Conservation (phyloP, 2,329 filamentous ascomycete species). For the Arthrobotrys entomopaga region DNA sequence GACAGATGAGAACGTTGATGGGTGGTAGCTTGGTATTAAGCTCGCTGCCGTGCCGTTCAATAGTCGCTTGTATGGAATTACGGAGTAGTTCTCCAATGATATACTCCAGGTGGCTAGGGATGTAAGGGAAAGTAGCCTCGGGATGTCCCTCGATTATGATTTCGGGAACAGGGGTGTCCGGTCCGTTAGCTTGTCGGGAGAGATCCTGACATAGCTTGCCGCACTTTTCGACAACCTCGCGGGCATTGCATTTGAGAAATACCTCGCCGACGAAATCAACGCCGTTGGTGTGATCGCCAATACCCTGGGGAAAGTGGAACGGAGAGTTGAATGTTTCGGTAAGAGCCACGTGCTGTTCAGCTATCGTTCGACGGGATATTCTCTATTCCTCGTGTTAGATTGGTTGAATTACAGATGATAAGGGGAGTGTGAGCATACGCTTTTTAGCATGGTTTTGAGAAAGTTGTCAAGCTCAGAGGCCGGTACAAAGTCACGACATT, state of each 20-base stretch:
- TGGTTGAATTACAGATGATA: slow-evolving; percentile 1
- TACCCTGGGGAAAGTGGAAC: slow-evolving; percentile 85
- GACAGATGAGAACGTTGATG: slow-evolving; percentile 93
- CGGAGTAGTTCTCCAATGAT: slow-evolving; percentile 94
- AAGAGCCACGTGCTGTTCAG: slow-evolving; percentile 93
- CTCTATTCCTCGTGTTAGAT: slow-evolving; percentile 67
- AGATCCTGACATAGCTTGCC: slow-evolving; percentile 79
- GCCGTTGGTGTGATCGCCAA: slow-evolving; percentile 69
- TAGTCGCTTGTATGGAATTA: slow-evolving; percentile 91
- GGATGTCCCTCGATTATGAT: slow-evolving; percentile 86
- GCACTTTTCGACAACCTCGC: slow-evolving; percentile 86
- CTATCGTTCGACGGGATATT: slow-evolving; percentile 94
- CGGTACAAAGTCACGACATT: slow-evolving; percentile 84
- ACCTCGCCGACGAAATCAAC: slow-evolving; percentile 94
- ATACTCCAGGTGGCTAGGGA: slow-evolving; percentile 94
- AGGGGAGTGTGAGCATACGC: slow-evolving; percentile 68
- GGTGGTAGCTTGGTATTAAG: slow-evolving; percentile 72
- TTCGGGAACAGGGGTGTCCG: slow-evolving; percentile 77
- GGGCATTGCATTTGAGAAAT: slow-evolving; percentile 90
- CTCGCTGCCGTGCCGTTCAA: slow-evolving; percentile 70
- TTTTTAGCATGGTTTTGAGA: slow-evolving; percentile 92
- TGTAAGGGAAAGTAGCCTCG: slow-evolving; percentile 92
- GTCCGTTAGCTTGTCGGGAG: slow-evolving; percentile 78
- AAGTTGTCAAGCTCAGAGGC: slow-evolving; percentile 86
- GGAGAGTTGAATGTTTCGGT: slow-evolving; percentile 93